These are phyloP conservation scores for Lipomyces oligophaga DNA, from an alignment of 805 yeast species.

Conservation along the genomic window DNA sequence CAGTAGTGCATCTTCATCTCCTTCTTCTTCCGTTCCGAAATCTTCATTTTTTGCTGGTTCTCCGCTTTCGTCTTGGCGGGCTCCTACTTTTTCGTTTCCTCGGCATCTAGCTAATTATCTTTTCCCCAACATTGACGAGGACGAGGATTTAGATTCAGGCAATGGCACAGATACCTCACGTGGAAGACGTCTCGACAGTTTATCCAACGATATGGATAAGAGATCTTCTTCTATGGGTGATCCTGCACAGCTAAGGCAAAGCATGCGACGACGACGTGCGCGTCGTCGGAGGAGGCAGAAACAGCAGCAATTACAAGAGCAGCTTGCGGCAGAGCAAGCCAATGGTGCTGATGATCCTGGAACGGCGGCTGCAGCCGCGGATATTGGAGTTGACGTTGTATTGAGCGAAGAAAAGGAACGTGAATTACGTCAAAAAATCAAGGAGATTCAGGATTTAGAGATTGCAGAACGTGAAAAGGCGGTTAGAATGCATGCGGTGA, in stretches of 20 bases:
- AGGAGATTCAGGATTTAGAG: conserved; percentile 32
- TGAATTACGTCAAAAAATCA: conserved; percentile 34
- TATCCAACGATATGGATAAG: background rate
- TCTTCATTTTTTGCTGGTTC: conserved; percentile 1
- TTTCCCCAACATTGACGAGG: conserved; percentile 9
- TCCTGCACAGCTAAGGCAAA: no score
- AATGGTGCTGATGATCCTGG: conserved; percentile 3
- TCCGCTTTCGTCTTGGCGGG: background rate
- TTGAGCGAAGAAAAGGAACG: conserved; percentile 20
- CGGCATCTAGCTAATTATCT: conserved; percentile 22
- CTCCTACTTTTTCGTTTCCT: conserved; percentile 18
- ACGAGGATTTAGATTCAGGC: conserved; percentile 6
- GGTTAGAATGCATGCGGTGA: conserved; percentile 36
- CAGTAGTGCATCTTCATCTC: background rate
- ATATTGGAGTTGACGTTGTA: conserved; percentile 6
- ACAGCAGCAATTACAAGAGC: background rate
- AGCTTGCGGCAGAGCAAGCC: background rate
- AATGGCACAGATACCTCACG: conserved; percentile 6
- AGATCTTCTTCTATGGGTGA: no score
- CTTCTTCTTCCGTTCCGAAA: background rate
- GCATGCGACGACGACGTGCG: conserved; percentile 1
- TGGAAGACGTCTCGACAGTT: no score
- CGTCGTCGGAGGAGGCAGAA: conserved; percentile 5
- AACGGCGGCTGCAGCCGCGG: conserved; percentile 11
- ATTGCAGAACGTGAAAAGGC: conserved; percentile 39